These are phyloP conservation scores for Auriscalpium microsporum DNA, from an alignment of 768 basidiomycete species.

Conservation along the genomic window DNA sequence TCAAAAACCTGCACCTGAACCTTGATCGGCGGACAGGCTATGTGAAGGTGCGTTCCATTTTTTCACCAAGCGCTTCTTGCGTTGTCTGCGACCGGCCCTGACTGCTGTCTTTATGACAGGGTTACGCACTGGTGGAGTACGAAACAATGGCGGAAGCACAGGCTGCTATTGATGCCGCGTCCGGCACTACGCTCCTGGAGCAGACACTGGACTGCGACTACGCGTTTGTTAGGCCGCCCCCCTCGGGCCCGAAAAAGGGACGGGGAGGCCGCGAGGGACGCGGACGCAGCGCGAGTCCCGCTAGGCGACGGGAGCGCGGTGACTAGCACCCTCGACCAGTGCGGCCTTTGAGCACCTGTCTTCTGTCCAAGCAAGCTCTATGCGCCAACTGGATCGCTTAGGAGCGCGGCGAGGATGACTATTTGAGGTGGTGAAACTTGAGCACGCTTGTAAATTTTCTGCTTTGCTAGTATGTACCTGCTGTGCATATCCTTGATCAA, in stretches of 20 bases:
- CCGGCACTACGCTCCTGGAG: conserved; percentile 76
- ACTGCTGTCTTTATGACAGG: conserved; percentile 39
- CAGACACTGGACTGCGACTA: conserved; percentile 87
- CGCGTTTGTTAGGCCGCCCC: conserved; percentile 81
- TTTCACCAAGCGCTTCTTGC: neutral
- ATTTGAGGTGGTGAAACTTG: too few species aligned
- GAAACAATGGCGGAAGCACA: conserved; percentile 93
- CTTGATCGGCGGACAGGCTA: conserved; percentile 96
- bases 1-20: conserved; percentile 96
- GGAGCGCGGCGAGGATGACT: too few species aligned
- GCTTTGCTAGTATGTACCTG: too few species aligned
- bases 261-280: conserved; percentile 49
- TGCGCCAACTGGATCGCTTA: too few species aligned
- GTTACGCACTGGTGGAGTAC: conserved; percentile 96
- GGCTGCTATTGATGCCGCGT: conserved; percentile 84
- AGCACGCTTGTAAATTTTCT: too few species aligned
- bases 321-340: too few species aligned
- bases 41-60: conserved; percentile 69
- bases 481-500: too few species aligned
- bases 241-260: conserved; percentile 73
- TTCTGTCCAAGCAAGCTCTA: too few species aligned
- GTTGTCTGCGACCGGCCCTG: neutral
- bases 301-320: conserved; percentile 35
- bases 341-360: too few species aligned
- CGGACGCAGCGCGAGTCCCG: conserved; percentile 75